Conservation (phyloP, 2,329 filamentous ascomycete genomes). For the Aspergillus caelatus region DNA sequence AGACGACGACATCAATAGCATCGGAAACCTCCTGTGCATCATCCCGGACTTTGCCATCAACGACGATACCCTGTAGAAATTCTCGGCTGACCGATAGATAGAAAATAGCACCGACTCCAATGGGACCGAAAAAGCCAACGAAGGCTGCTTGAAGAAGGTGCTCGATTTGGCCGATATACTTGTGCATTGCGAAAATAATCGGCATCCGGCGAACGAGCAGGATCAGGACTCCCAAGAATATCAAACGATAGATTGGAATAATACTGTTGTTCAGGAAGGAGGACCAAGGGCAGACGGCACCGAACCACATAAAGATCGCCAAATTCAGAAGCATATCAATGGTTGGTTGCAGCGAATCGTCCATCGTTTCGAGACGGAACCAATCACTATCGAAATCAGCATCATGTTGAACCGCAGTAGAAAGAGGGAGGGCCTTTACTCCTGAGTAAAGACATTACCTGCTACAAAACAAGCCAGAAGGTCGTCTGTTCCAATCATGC, state of each 20-base stretch:
- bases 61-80: constrained; percentile 64
- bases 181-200: constrained; percentile 73
- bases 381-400: constrained; percentile 62
- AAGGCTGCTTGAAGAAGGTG: constrained; percentile 75
- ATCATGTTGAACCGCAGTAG: neutral
- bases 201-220: constrained; percentile 77
- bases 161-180: constrained; percentile 77
- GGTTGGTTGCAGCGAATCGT: constrained; percentile 91
- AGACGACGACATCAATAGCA: constrained; percentile 72
- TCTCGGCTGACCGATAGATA: constrained; percentile 82
- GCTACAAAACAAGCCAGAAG: constrained; percentile 91
- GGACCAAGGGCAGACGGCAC: constrained; percentile 80
- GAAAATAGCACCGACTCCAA: constrained; percentile 87
- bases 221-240: constrained; percentile 74
- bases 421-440: constrained; percentile 51
- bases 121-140: constrained; percentile 90
- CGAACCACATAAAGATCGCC: constrained; percentile 87
- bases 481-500: constrained; percentile 85
- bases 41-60: constrained; percentile 62
- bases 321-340: constrained; percentile 95
- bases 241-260: constrained; percentile 72
- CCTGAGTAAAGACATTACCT: constrained; percentile 88
- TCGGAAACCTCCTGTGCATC: constrained; percentile 71
- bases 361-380: constrained; percentile 85
- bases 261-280: constrained; percentile 68